Base-by-base conservation (phyloP, 257 asterid species). In the Fraxinus americana region DNA sequence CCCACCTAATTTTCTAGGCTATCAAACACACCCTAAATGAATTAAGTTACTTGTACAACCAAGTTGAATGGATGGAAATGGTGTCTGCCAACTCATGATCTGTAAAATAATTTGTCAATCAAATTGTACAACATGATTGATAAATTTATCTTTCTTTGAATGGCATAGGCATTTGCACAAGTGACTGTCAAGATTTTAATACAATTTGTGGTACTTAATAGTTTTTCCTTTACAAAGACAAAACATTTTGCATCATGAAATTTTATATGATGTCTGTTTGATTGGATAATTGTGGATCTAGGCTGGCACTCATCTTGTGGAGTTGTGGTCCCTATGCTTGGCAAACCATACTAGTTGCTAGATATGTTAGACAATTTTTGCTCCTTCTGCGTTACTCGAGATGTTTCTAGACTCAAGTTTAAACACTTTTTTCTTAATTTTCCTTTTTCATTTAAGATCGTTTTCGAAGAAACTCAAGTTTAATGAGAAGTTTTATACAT, bases 101-200 rank as follows among this genome's bases (percentile, higher is more conserved):
- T 32, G 34, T 32, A 32, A 32, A 32, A 2, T 4, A 32, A 32
- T 0, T 32, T 32, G 0, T 32, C 34, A 3, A 32, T 0, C 4
- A 32, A 32, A 32, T 32, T 32, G 4, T 32, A 32, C 4, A 29
- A 29, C 32, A 29, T 29, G 4, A 32, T 32, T 32, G 34, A 30
- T 14, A 10, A 34, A 30, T 35, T 21, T 54, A 43, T 61, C 29
- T 36, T 25, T 65, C 29, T 41, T 74, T 52, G 36, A 71, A 75
- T 71, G 74, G 39, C 83, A 71, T 70, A 61, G 67, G 80, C 57
- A 71, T 34, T 41, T 10, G 65, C 54, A 70, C 85, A 63, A 78
- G 48, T 41, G 48, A 85, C 61, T 29, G 77, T 25, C 74, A 54
- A 13, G 25, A 75, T 75, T 39, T 35, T 38, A 21, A 65, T 82